phyloP scores from a whole-genome alignment of 2,329 filamentous ascomycete species.

The Venturia effusa region DNA sequence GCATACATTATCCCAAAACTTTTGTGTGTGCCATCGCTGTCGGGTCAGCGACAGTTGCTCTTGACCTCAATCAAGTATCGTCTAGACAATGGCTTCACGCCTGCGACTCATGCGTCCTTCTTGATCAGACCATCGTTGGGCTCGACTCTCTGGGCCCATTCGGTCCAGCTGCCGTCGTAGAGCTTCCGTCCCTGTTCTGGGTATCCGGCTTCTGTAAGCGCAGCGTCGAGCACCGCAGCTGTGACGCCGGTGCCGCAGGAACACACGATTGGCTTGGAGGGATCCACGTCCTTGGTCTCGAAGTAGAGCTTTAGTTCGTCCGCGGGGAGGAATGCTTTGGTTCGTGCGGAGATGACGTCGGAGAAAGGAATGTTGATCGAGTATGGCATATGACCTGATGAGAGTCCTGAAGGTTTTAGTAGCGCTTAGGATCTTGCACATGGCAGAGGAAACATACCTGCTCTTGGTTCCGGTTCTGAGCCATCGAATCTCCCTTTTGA shows the following conservation, averaged over 20 bases:
- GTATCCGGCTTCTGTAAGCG: slow-evolving; percentile 67
- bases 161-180: slow-evolving; percentile 98
- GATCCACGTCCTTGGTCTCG: slow-evolving; percentile 66
- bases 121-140: slow-evolving; percentile 52
- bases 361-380: slow-evolving; percentile 74
- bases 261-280: slow-evolving; percentile 68
- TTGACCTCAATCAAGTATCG: background rate
- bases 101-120: slow-evolving; percentile 27
- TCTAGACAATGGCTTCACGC: background rate
- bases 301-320: slow-evolving; percentile 68
- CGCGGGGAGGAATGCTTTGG: slow-evolving; percentile 65
- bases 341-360: slow-evolving; percentile 68
- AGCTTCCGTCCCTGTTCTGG: slow-evolving; percentile 60
- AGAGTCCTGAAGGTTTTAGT: slow-evolving; percentile 37
- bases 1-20: background rate
- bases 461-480: slow-evolving; percentile 72
- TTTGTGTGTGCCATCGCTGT: background rate
- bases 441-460: slow-evolving; percentile 37
- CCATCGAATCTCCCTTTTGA: slow-evolving; percentile 72
- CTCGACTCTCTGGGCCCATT: slow-evolving; percentile 57
- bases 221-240: slow-evolving; percentile 81
- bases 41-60: background rate
- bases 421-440: background rate
- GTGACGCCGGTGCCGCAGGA: slow-evolving; percentile 93
- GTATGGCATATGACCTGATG: slow-evolving; percentile 85